Percentiles rank a stretch among this genome's conserved stretches.
These are phyloP conservation scores for Calonectria pteridis DNA, from an alignment of 2,329 filamentous ascomycete genomes.

Conservation along the genomic window DNA sequence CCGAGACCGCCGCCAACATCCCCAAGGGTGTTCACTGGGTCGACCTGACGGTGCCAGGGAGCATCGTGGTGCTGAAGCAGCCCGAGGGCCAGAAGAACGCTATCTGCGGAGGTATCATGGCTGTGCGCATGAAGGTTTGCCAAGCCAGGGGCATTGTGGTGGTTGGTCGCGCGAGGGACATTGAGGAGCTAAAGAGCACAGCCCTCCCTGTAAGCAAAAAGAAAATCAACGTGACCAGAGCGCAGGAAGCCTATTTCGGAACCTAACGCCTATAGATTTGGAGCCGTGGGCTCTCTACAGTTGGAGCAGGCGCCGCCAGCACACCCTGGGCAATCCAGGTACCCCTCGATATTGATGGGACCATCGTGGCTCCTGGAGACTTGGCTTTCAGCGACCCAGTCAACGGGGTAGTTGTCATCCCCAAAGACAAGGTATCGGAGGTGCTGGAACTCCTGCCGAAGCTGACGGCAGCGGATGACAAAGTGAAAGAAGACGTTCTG, in stretches of 20 bases:
- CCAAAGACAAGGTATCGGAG: constrained; percentile 68
- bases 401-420: constrained; percentile 79
- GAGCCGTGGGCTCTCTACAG: constrained; percentile 67
- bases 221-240: neutral
- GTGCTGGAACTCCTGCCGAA: constrained; percentile 72
- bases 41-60: constrained; percentile 70
- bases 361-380: constrained; percentile 67
- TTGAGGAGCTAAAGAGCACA: constrained; percentile 68
- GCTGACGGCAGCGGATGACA: constrained; percentile 65
- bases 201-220: constrained; percentile 64
- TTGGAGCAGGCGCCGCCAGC: constrained; percentile 68
- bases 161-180: constrained; percentile 75
- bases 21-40: constrained; percentile 75
- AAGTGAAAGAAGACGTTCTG: constrained; percentile 74
- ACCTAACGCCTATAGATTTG: constrained; percentile 59
- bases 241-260: constrained; percentile 6
- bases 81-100: constrained; percentile 75
- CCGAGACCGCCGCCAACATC: constrained; percentile 60
- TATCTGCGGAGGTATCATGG: constrained; percentile 83
- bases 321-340: constrained; percentile 67
- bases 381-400: constrained; percentile 76
- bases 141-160: constrained; percentile 74
- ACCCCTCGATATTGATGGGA: constrained; percentile 57
- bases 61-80: constrained; percentile 76
- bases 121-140: constrained; percentile 73